Evolutionary conservation across 805 yeast genomes (phyloP), one percentile per base, ranked within the genome.

Genomic region (Ogataea philodendri): DNA sequence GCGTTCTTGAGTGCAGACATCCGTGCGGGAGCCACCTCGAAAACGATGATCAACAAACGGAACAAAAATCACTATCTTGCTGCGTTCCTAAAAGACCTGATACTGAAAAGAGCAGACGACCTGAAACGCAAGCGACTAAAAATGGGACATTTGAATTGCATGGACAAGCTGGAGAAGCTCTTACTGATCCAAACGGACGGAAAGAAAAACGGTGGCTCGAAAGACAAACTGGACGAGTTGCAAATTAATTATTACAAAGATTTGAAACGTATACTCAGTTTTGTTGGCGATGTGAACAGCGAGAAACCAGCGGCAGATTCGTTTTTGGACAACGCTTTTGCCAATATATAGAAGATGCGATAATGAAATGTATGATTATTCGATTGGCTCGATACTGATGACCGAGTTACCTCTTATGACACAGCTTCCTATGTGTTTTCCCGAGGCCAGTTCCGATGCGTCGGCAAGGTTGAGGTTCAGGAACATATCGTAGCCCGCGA

Each of bases 401-500:
- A 74, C 67, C 2, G 76, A 70, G 47, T 71, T 72, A 5, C 79
- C 79, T 48, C 78, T 60, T n/a, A 74, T 56, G 35, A 73, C 72
- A 63, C 57, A 53, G 22, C 55, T 54, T 6, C 65, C 65, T 10
- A 59, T 41, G 9, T 35, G 26, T 11, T 35, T 35, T 19, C 22
- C 32, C 2, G 25, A 17, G 5, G 44, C 32, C 17, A 33, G 16
- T 27, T 54, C 54, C 15, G 51, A 51, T 5, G 52, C 51, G 21
- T 50, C 56, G 40, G 50, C 51, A 15, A 64, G 24, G 11, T 65
- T 62, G 32, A 64, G 39, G 35, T 64, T 64, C 25, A 64, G 37
- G 30, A 64, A 64, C 17, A 78, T 74, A 55, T 90, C 97, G 57
- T 78, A 90, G 2, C 97, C 97, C 50, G 85, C 69, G 36, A 90